Conservation (phyloP, 306 rosid genomes). For the Dryas alaskensis region DNA sequence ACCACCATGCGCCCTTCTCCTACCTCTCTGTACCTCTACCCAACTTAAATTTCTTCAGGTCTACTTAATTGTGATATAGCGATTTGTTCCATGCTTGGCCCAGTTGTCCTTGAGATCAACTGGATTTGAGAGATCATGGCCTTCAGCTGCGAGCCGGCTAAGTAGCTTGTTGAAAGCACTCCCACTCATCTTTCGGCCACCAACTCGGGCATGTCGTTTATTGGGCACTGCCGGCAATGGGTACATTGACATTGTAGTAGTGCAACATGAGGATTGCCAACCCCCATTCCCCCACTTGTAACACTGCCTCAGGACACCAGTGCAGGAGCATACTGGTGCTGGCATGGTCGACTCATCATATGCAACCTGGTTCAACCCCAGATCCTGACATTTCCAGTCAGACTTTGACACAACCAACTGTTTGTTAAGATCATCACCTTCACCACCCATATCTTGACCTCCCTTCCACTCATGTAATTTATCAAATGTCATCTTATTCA, state of each 20-base stretch:
- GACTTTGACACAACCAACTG: constrained; percentile 65
- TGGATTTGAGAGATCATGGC: constrained; percentile 84
- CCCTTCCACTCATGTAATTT: constrained; percentile 76
- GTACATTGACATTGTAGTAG: constrained; percentile 83
- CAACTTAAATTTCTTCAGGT: neutral
- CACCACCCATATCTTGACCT: constrained; percentile 57
- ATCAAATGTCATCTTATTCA: constrained; percentile 66
- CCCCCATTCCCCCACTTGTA: constrained; percentile 99
- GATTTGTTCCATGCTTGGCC: constrained; percentile 99
- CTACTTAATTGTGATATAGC: constrained; percentile 95
- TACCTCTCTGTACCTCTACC: constrained; percentile 17
- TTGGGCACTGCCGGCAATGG: constrained; percentile 98
- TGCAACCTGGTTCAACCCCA: constrained; percentile 86
- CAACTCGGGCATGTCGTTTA: constrained; percentile 89
- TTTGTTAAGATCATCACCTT: constrained; percentile 70
- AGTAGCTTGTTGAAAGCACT: constrained; percentile 92
- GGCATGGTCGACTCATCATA: constrained; percentile 97
- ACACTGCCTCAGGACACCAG: constrained; percentile 79
- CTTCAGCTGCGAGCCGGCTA: constrained; percentile 91
- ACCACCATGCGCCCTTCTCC: constrained; percentile 13
- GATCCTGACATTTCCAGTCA: constrained; percentile 91
- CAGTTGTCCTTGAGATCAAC: constrained; percentile 93
- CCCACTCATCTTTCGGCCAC: constrained; percentile 98
- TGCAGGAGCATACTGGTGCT: constrained; percentile 88
- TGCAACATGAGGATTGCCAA: constrained; percentile 98